Percentiles rank a stretch among this genome's conserved stretches.
These are phyloP conservation scores for Globisporangium cylindrosporum DNA, from an alignment of 352 stramenopile genomes.

Conservation along the genomic window DNA sequence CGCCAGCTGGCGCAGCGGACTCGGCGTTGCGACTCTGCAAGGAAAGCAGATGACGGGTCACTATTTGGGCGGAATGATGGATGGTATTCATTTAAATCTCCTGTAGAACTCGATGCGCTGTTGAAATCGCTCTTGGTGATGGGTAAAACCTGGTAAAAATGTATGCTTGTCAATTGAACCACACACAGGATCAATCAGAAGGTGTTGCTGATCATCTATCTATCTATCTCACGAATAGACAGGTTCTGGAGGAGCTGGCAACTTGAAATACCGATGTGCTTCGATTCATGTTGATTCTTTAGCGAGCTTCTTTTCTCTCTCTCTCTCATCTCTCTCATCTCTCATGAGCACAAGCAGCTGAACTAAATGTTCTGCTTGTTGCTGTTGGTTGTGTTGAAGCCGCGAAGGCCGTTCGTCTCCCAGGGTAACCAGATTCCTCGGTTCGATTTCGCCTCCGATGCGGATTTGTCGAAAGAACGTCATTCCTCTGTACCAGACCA, in stretches of 20 bases:
- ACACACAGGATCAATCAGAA: too few relatives aligned
- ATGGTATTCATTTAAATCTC: not conserved
- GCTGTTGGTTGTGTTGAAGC: constrained; percentile 12
- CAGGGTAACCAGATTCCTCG: constrained; percentile 39
- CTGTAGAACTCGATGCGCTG: too few relatives aligned
- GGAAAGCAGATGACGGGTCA: not conserved
- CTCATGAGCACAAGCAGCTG: too few relatives aligned
- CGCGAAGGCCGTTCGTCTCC: constrained; percentile 14
- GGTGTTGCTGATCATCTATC: not conserved
- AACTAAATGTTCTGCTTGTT: constrained; percentile 2
- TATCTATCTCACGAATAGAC: not conserved
- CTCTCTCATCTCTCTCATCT: too few relatives aligned
- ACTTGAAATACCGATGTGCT: not conserved
- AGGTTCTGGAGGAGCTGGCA: not conserved
- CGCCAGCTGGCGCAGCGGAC: not conserved
- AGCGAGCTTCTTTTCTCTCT: not conserved
- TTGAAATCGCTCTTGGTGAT: too few relatives aligned
- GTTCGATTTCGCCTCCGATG: constrained; percentile 67
- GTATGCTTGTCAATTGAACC: too few relatives aligned
- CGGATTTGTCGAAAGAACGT: constrained; percentile 80
- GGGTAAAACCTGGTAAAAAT: too few relatives aligned
- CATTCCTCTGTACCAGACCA: constrained; percentile 48
- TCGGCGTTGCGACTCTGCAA: too few relatives aligned
- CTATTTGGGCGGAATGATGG: not conserved
- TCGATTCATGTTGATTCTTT: not conserved